These are phyloP conservation scores for Thozetella sp. DNA, from an alignment of 495 filamentous ascomycete species.

Conservation along the genomic window DNA sequence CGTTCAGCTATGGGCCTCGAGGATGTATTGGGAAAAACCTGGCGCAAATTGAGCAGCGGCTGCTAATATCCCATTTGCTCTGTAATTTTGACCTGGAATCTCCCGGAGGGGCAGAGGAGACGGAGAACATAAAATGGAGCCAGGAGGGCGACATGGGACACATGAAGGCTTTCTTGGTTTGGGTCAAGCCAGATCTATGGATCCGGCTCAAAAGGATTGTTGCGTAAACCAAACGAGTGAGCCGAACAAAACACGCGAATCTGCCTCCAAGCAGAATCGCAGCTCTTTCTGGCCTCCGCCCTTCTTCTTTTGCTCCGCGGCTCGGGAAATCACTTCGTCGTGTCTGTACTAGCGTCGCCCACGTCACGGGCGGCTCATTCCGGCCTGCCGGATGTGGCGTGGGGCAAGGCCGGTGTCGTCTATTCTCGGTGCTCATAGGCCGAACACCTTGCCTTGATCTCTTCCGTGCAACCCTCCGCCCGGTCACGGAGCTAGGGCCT, in stretches of 20 bases:
- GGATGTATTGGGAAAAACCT: slow-evolving; percentile 50
- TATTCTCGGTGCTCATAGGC: too few relatives aligned
- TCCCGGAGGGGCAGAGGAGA: neutral
- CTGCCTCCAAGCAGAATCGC: too few relatives aligned
- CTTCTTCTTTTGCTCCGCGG: too few relatives aligned
- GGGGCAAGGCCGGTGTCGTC: too few relatives aligned
- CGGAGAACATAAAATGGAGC: slow-evolving; percentile 4
- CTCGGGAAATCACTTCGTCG: too few relatives aligned
- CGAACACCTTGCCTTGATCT: too few relatives aligned
- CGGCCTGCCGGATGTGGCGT: neutral
- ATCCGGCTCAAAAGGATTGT: slow-evolving; percentile 1
- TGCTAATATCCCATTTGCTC: slow-evolving; percentile 10
- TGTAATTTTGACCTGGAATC: slow-evolving; percentile 8
- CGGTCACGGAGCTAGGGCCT: too few relatives aligned
- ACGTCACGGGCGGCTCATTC: too few relatives aligned
- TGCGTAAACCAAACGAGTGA: neutral
- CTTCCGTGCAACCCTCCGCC: too few relatives aligned
- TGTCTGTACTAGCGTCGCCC: too few relatives aligned
- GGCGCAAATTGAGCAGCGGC: slow-evolving; percentile 21
- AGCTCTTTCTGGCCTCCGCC: too few relatives aligned
- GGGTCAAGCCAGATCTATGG: slow-evolving; percentile 10
- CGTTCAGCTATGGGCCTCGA: slow-evolving; percentile 45
- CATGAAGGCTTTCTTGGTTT: slow-evolving; percentile 10
- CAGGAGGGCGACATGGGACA: slow-evolving; percentile 4
- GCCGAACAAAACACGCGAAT: too few relatives aligned